Evolutionary conservation across 2,329 filamentous ascomycete genomes (phyloP).

Genomic region (Bretziella fagacearum): DNA sequence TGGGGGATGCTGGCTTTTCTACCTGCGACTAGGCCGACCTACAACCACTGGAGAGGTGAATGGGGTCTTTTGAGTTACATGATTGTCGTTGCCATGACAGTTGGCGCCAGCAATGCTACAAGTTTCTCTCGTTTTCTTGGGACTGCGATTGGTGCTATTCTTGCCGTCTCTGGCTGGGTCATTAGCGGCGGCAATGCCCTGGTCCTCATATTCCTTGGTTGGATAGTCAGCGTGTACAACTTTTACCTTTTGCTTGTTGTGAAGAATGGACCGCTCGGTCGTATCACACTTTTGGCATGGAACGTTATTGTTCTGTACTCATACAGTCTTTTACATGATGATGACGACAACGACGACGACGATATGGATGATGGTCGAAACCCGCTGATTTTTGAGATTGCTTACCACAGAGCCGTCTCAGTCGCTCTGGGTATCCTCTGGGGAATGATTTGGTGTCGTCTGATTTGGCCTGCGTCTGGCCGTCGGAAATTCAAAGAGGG

Average conservation of each 20-base stretch:
- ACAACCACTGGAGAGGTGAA: conserved; percentile 80
- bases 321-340: conserved; percentile 68
- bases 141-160: conserved; percentile 62
- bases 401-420: conserved; percentile 69
- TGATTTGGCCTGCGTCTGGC: conserved; percentile 90
- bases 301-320: conserved; percentile 90
- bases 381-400: conserved; percentile 76
- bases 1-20: conserved; percentile 86
- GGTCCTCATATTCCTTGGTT: conserved; percentile 64
- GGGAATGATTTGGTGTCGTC: conserved; percentile 75
- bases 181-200: conserved; percentile 56
- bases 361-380: conserved; percentile 76
- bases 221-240: conserved; percentile 62
- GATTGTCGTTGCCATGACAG: conserved; percentile 96
- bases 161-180: conserved; percentile 64
- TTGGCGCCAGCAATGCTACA: conserved; percentile 88
- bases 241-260: conserved; percentile 80
- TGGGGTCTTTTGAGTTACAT: conserved; percentile 96
- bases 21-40: conserved; percentile 57
- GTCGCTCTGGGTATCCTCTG: conserved; percentile 78
- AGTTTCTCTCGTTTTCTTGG: conserved; percentile 73
- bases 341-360: conserved; percentile 64
- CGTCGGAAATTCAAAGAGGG: conserved; percentile 78
- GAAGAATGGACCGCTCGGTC: conserved; percentile 74
- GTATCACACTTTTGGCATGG: conserved; percentile 89